phyloP scores from a whole-genome alignment of 2,329 filamentous ascomycete genomes.

The Chrysoporthe deuterocubensis region DNA sequence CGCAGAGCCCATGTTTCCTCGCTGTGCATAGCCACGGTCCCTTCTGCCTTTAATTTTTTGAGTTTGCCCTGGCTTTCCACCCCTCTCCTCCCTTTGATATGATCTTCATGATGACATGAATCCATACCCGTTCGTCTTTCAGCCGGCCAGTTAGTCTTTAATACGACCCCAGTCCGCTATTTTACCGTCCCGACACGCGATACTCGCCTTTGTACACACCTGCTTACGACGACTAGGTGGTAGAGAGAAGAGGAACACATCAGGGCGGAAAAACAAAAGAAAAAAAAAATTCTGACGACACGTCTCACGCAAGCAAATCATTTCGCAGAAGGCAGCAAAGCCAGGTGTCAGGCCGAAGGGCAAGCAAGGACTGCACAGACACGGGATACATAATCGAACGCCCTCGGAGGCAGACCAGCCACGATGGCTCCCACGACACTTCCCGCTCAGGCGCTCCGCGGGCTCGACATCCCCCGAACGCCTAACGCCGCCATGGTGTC shows the following conservation, averaged over 20 bases:
- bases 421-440: slow-evolving; percentile 20
- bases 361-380: not conserved
- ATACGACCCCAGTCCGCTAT: no score
- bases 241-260: no score
- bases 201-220: no score
- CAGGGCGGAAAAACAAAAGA: no score
- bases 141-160: not conserved
- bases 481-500: slow-evolving; percentile 14
- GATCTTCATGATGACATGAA: not conserved
- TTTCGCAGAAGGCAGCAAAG: not conserved
- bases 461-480: slow-evolving; percentile 20
- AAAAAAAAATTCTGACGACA: not conserved
- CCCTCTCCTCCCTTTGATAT: no score
- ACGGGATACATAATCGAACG: not conserved
- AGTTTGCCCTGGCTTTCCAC: not conserved
- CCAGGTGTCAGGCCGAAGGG: not conserved
- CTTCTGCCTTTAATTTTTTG: not conserved
- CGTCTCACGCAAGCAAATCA: not conserved
- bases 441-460: slow-evolving; percentile 4
- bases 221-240: no score
- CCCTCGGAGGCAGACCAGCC: not conserved
- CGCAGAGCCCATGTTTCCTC: not conserved
- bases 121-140: not conserved
- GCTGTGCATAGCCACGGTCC: slow-evolving; percentile 4
- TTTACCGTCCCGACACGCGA: no score